Conservation (phyloP, 768 basidiomycete genomes). For the Rhizopogon vesiculosus region DNA sequence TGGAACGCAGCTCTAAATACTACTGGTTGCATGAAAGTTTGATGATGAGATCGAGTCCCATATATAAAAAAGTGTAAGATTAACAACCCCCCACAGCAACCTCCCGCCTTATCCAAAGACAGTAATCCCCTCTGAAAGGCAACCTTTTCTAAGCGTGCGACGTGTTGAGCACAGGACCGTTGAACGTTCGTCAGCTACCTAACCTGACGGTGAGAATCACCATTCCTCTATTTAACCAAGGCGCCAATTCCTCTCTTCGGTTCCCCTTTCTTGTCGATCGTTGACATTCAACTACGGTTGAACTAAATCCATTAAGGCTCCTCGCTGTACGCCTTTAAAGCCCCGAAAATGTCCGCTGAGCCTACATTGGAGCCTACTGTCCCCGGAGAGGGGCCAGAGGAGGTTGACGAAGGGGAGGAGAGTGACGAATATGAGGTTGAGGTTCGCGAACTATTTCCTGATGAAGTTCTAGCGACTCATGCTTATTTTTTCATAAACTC, state of each 20-base stretch:
- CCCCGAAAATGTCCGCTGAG: constrained; percentile 16
- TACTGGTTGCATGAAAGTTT: no score
- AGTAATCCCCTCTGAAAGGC: constrained; percentile 1
- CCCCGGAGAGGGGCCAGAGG: constrained; percentile 4
- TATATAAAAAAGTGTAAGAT: neutral
- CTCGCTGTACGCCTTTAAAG: neutral
- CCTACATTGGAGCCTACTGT: constrained; percentile 10
- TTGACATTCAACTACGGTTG: neutral
- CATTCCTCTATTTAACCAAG: constrained; percentile 8
- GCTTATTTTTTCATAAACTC: neutral
- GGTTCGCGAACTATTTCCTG: constrained; percentile 9
- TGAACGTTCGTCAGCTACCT: constrained; percentile 3
- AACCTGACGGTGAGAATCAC: neutral
- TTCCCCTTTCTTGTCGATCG: neutral
- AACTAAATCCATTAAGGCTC: constrained; percentile 6
- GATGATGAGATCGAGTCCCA: no score
- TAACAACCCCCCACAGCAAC: neutral
- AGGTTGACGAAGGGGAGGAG: constrained; percentile 18
- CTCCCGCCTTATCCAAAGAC: constrained; percentile 1
- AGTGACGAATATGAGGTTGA: constrained; percentile 22
- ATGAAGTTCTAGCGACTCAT: neutral
- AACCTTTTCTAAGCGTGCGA: constrained; percentile 3
- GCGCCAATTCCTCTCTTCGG: constrained; percentile 9
- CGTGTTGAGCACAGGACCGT: constrained; percentile 3
- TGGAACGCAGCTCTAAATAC: no score